These are phyloP conservation scores for Starmerella etchellsii DNA, from an alignment of 805 yeast species.

Conservation along the genomic window DNA sequence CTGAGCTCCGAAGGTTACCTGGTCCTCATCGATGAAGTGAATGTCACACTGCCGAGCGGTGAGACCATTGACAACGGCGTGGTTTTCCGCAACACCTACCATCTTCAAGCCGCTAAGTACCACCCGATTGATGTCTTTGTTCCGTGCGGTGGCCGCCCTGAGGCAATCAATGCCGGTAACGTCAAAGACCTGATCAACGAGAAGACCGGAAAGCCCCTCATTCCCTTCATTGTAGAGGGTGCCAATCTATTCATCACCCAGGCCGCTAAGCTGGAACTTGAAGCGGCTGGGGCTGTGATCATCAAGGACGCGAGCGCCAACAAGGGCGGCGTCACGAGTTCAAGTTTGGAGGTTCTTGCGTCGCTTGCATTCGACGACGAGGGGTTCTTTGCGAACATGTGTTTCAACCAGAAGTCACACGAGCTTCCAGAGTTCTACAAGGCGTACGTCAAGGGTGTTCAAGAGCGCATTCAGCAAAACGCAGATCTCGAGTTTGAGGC, in stretches of 20 bases:
- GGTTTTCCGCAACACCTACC: slow-evolving; percentile 82
- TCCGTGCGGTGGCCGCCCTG: slow-evolving; percentile 99
- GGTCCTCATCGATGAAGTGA: slow-evolving; percentile 74
- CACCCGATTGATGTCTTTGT: slow-evolving; percentile 71
- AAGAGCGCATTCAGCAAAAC: slow-evolving; percentile 56
- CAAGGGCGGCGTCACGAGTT: slow-evolving; percentile 97
- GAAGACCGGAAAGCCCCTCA: slow-evolving; percentile 53
- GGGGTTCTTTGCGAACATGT: slow-evolving; percentile 68
- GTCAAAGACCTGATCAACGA: slow-evolving; percentile 61
- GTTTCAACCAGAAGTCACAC: slow-evolving; percentile 38
- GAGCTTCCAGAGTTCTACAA: slow-evolving; percentile 61
- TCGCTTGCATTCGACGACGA: slow-evolving; percentile 82
- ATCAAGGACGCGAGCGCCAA: slow-evolving; percentile 95
- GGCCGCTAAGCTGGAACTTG: slow-evolving; percentile 76
- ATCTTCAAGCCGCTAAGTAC: slow-evolving; percentile 54
- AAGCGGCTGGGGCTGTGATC: slow-evolving; percentile 71
- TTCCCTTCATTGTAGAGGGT: slow-evolving; percentile 92
- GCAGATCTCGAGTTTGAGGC: slow-evolving; percentile 78
- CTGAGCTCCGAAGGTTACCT: slow-evolving; percentile 66
- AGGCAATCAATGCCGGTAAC: slow-evolving; percentile 79
- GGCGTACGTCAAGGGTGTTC: slow-evolving; percentile 76
- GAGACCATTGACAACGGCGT: slow-evolving; percentile 67
- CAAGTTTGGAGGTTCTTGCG: slow-evolving; percentile 88
- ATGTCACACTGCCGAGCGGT: slow-evolving; percentile 68
- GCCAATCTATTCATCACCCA: slow-evolving; percentile 94